These are phyloP conservation scores for Fonsecaea nubica DNA, from an alignment of 2,329 filamentous ascomycete genomes.

Conservation along the genomic window DNA sequence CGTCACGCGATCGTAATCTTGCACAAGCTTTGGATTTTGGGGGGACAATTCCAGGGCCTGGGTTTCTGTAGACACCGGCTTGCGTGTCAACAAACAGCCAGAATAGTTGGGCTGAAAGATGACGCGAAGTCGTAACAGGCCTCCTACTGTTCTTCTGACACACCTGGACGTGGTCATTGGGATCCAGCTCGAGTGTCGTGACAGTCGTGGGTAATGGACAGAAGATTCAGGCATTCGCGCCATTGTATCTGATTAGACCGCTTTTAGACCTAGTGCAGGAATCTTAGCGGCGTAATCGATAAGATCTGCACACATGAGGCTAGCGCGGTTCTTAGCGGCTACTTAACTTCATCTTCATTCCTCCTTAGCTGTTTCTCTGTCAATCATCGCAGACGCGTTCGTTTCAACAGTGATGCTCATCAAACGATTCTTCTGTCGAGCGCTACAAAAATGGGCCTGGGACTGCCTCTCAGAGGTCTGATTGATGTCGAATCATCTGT, in stretches of 20 bases:
- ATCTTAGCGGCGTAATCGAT: neutral
- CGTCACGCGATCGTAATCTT: neutral
- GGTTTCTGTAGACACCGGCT: neutral
- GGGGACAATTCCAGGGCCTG: neutral
- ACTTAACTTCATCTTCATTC: slow-evolving; percentile 14
- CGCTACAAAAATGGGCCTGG: neutral
- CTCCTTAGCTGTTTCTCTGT: neutral
- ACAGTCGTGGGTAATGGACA: neutral
- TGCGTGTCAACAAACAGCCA: neutral
- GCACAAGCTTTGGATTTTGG: neutral
- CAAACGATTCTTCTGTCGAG: neutral
- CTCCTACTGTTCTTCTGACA: neutral
- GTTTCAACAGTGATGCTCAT: neutral
- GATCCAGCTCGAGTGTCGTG: neutral
- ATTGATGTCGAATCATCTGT: neutral
- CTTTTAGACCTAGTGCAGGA: neutral
- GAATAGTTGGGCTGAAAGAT: neutral
- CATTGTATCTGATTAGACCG: neutral
- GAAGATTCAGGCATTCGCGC: neutral
- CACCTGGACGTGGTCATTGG: too few species aligned
- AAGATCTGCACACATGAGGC: neutral
- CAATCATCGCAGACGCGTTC: neutral
- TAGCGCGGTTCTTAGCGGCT: neutral
- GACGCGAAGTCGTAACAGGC: neutral
- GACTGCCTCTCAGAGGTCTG: too few species aligned